Percentiles rank a stretch among this genome's conserved stretches.
Conservation (phyloP, 495 filamentous ascomycete genomes). For the Sphaerosporella brunnea region DNA sequence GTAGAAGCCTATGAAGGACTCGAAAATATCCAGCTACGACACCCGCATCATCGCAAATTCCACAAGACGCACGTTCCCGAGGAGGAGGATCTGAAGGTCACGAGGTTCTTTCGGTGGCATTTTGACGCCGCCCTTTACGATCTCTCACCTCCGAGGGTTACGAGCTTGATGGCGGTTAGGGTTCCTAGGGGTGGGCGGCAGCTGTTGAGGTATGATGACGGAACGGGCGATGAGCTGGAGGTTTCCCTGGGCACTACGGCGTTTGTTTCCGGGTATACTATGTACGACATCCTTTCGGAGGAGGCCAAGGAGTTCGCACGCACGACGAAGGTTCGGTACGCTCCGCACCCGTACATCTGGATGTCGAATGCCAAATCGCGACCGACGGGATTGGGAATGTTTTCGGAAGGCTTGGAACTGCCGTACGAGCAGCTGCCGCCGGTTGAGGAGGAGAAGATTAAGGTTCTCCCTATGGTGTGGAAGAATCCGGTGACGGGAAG, state of each 20-base stretch:
- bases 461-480: slow-evolving; percentile 54
- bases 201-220: slow-evolving; percentile 52
- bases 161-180: slow-evolving; percentile 47
- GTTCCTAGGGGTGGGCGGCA: slow-evolving; percentile 48
- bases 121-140: slow-evolving; percentile 63
- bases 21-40: slow-evolving; percentile 44
- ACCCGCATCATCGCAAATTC: slow-evolving; percentile 59
- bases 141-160: slow-evolving; percentile 49
- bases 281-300: slow-evolving; percentile 43
- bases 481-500: slow-evolving; percentile 50
- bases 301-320: slow-evolving; percentile 48
- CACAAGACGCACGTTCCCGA: slow-evolving; percentile 45
- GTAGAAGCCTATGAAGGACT: slow-evolving; percentile 49
- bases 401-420: slow-evolving; percentile 43
- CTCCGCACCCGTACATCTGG: slow-evolving; percentile 63
- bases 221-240: slow-evolving; percentile 44
- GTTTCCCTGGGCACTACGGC: slow-evolving; percentile 62
- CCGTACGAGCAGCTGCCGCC: slow-evolving; percentile 39
- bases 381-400: slow-evolving; percentile 46
- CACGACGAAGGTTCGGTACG: slow-evolving; percentile 49
- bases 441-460: slow-evolving; percentile 45
- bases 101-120: slow-evolving; percentile 63
- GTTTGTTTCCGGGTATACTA: slow-evolving; percentile 48
- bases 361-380: slow-evolving; percentile 47
- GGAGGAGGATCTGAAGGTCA: slow-evolving; percentile 46